Percentiles rank a stretch among this genome's conserved stretches.
These are phyloP conservation scores for Sicyos baderoa DNA, from an alignment of 306 rosid species.

Conservation along the genomic window DNA sequence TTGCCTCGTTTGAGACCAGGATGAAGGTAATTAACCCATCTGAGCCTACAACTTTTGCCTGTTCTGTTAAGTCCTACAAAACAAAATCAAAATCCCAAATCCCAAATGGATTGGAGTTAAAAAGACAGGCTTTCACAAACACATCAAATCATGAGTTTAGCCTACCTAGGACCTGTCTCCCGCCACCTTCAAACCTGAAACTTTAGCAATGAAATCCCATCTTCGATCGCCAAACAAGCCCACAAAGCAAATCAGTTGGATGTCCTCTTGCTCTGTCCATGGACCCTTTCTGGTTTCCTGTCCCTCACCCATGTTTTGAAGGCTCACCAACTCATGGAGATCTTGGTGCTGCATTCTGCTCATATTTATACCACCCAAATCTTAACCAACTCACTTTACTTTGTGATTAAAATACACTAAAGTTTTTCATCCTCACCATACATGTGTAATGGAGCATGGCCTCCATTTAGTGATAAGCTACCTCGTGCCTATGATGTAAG, in stretches of 20 bases:
- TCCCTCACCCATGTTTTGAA: too few species aligned
- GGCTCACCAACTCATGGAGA: constrained; percentile 14
- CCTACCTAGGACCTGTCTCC: constrained; percentile 45
- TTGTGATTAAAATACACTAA: too few species aligned
- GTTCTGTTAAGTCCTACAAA: constrained; percentile 86
- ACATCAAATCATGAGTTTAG: constrained; percentile 31
- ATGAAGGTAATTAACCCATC: constrained; percentile 96
- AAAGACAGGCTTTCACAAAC: constrained; percentile 30
- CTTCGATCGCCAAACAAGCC: constrained; percentile 86
- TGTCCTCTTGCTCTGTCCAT: constrained; percentile 91
- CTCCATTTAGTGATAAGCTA: constrained; percentile 26
- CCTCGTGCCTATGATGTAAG: constrained; percentile 33
- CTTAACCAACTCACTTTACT: too few species aligned
- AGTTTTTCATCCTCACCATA: too few species aligned
- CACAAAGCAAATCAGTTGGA: constrained; percentile 67
- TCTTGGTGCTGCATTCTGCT: constrained; percentile 7
- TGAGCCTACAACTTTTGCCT: constrained; percentile 88
- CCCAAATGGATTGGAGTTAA: constrained; percentile 32
- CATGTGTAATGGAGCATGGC: too few species aligned
- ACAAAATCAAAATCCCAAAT: constrained; percentile 1
- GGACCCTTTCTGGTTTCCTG: constrained; percentile 60
- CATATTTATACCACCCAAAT: constrained; percentile 12
- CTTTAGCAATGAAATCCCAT: constrained; percentile 90
- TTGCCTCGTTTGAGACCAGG: constrained; percentile 95
- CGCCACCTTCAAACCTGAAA: constrained; percentile 99